Evolutionary conservation across 176 grass and related monocot genomes (phyloP), one percentile per base, ranked within the genome.

Genomic region (Aegilops umbellulata): DNA sequence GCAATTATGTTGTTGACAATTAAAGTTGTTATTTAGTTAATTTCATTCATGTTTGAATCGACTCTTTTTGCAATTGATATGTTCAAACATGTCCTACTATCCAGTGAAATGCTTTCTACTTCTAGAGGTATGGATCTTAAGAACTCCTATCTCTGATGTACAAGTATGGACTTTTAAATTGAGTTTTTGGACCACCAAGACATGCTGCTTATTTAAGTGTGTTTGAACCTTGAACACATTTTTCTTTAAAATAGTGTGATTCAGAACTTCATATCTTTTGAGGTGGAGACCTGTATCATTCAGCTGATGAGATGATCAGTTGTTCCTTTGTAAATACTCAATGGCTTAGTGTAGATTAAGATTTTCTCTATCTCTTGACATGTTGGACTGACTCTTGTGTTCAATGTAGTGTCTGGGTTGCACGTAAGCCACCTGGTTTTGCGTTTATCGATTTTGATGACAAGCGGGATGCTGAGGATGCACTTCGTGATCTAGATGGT

Each of bases 371-470:
- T 86, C 30, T 10, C 42, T 16, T 83, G 66, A 3, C 25, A 8
- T 14, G 6, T 13, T 61, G 44, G 3, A 29, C 67, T 68, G 70
- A 87, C 46, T 76, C 20, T 14, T 88, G 25, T 82, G 63, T 61
- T 83, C 20, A 39, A 65, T 95, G 89, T 86, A 94, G 92, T 86
- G 96, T 98, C 3, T 98, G 96, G 93, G 91, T 98, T 74, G 96
- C 96, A 20, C 92, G 96, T 57, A 98, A 95, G 80, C 96, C 96
- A 83, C 93, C 96, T 22, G 96, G 96, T 80, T 98, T 95, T 92
- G 96, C 93, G 44, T 98, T 98, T 75, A 86, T 98, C 57, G 96
- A 98, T 70, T 95, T 95, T 76, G 96, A 98, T 83, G 96, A 98
- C 60, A 84, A 78, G 58, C 89, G 96, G 77, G 96, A 95, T 87